These are phyloP conservation scores for Syzygium aromaticum DNA, from an alignment of 345 rosid species.

Conservation along the genomic window DNA sequence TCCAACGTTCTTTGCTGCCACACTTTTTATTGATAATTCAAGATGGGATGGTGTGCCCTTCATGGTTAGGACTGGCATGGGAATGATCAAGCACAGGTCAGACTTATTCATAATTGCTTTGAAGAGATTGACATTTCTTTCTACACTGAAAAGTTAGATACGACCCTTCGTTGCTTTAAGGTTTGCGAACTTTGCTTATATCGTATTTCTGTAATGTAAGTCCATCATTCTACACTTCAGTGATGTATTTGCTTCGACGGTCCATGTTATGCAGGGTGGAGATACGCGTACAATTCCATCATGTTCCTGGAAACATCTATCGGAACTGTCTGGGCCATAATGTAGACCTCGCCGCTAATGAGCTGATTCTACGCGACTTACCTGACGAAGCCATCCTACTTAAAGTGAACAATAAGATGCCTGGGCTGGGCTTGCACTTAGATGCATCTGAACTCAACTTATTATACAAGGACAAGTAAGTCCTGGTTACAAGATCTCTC, in stretches of 20 bases:
- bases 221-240: background rate
- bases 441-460: slow-evolving; percentile 74
- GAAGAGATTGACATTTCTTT: background rate
- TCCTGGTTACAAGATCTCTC: background rate
- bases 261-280: slow-evolving; percentile 39
- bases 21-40: slow-evolving; percentile 68
- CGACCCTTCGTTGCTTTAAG: background rate
- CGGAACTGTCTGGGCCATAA: slow-evolving; percentile 43
- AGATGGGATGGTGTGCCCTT: slow-evolving; percentile 90
- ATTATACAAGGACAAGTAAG: slow-evolving; percentile 67
- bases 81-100: slow-evolving; percentile 70
- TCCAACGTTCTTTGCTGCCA: slow-evolving; percentile 65
- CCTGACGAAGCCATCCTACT: slow-evolving; percentile 75
- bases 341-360: slow-evolving; percentile 46
- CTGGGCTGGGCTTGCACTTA: slow-evolving; percentile 64
- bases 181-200: background rate
- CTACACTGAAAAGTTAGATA: background rate
- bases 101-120: background rate
- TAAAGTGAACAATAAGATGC: slow-evolving; percentile 61
- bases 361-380: slow-evolving; percentile 50
- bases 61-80: slow-evolving; percentile 56
- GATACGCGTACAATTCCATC: slow-evolving; percentile 58
- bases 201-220: background rate
- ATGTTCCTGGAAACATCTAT: slow-evolving; percentile 64
- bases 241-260: background rate